Evolutionary conservation across 257 asterid species (phyloP).

Genomic region (Ilex aquifolium): DNA sequence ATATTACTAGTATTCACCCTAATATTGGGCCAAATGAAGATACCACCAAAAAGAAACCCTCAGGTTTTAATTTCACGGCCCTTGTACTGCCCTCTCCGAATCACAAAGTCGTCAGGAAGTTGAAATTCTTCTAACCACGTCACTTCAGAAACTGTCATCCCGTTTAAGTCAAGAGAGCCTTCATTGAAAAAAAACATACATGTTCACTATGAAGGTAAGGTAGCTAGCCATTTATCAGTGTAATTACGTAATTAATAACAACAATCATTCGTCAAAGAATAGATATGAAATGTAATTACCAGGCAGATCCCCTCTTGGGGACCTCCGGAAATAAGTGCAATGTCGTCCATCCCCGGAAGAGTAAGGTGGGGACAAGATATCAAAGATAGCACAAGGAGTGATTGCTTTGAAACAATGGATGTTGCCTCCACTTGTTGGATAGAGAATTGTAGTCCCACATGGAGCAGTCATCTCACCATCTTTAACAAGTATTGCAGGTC

Average conservation of each 20-base stretch:
- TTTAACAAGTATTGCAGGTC: slow-evolving; percentile 67
- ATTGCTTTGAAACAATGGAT: slow-evolving; percentile 90
- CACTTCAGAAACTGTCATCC: slow-evolving; percentile 52
- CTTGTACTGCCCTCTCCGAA: slow-evolving; percentile 88
- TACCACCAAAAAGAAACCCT: slow-evolving; percentile 28
- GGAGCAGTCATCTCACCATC: slow-evolving; percentile 88
- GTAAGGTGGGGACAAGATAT: slow-evolving; percentile 97
- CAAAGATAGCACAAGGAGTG: slow-evolving; percentile 92
- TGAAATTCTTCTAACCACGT: slow-evolving; percentile 90
- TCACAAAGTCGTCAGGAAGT: slow-evolving; percentile 85
- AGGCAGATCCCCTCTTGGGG: slow-evolving; percentile 62
- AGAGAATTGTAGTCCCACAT: slow-evolving; percentile 75
- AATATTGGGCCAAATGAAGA: slow-evolving; percentile 27
- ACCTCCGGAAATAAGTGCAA: slow-evolving; percentile 78
- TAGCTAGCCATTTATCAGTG: neutral
- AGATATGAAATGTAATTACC: slow-evolving; percentile 34
- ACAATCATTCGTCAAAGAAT: neutral
- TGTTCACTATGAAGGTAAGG: neutral
- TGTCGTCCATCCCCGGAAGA: slow-evolving; percentile 87
- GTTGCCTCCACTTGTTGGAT: slow-evolving; percentile 86
- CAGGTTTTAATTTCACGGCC: slow-evolving; percentile 74
- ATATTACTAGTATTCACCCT: slow-evolving; percentile 21
- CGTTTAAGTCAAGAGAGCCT: slow-evolving; percentile 77
- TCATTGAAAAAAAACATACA: slow-evolving; percentile 5
- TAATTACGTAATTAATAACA: neutral